Conservation (phyloP, 495 filamentous ascomycete genomes). For the Penicillium alfredii region DNA sequence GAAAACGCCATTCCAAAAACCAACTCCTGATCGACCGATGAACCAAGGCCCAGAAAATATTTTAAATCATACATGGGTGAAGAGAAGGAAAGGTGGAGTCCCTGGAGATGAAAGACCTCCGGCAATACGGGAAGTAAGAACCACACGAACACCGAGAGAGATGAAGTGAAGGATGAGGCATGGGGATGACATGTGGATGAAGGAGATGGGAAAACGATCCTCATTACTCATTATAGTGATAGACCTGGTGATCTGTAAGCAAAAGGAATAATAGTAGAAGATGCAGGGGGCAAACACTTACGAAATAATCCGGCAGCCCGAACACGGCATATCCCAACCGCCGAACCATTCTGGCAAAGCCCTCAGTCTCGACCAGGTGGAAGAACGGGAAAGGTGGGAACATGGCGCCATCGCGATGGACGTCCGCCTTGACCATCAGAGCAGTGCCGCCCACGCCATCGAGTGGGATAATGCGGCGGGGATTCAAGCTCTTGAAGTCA, state of each 20-base stretch:
- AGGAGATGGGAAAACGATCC: too few relatives aligned
- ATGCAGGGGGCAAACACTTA: slow-evolving; percentile 38
- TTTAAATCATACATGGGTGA: too few relatives aligned
- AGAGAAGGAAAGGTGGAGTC: too few relatives aligned
- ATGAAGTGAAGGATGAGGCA: too few relatives aligned
- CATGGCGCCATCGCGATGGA: slow-evolving; percentile 97
- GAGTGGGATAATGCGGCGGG: slow-evolving; percentile 57
- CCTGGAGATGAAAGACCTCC: too few relatives aligned
- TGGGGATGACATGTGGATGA: too few relatives aligned
- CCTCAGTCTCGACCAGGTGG: slow-evolving; percentile 94
- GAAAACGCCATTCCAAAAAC: background rate
- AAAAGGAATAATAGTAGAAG: background rate
- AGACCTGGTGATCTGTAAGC: slow-evolving; percentile 51
- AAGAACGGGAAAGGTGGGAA: slow-evolving; percentile 96
- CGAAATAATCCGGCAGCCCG: slow-evolving; percentile 94
- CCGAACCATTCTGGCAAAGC: slow-evolving; percentile 94
- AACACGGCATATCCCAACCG: slow-evolving; percentile 76
- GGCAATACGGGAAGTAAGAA: too few relatives aligned
- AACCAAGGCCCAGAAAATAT: too few relatives aligned
- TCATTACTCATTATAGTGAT: slow-evolving; percentile 89
- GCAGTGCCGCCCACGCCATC: slow-evolving; percentile 95
- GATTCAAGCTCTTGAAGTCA: slow-evolving; percentile 48
- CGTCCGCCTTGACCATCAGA: slow-evolving; percentile 91
- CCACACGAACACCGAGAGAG: too few relatives aligned
- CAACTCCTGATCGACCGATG: background rate